These are phyloP conservation scores for Monosporascus sp. DNA, from an alignment of 2,329 filamentous ascomycete species.

Conservation along the genomic window DNA sequence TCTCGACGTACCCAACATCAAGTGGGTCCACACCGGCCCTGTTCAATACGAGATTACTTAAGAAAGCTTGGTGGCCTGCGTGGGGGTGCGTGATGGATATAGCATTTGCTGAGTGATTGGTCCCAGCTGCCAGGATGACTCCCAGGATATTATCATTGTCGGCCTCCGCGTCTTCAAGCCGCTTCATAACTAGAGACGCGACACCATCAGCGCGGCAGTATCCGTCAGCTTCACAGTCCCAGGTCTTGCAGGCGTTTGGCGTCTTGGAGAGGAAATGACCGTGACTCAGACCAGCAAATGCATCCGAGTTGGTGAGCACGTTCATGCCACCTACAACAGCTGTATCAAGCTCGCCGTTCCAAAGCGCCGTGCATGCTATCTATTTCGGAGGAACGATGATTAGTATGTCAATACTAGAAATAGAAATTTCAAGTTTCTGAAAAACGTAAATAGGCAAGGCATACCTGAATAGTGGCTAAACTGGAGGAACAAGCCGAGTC, in stretches of 20 bases:
- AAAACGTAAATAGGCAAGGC: no score
- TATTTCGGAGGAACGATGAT: no score
- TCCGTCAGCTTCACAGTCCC: constrained; percentile 13
- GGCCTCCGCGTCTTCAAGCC: constrained; percentile 22
- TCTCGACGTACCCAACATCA: constrained; percentile 59
- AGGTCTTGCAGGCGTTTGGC: constrained; percentile 11
- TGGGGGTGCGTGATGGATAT: constrained; percentile 69
- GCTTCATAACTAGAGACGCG: constrained; percentile 17
- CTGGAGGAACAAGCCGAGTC: constrained; percentile 26
- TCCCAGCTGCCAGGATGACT: constrained; percentile 38
- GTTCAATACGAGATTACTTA: constrained; percentile 54
- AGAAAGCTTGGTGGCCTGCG: constrained; percentile 53
- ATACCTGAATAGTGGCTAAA: constrained; percentile 13
- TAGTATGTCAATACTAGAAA: no score
- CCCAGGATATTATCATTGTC: constrained; percentile 64
- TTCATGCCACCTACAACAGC: constrained; percentile 35
- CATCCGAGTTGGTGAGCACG: constrained; percentile 47
- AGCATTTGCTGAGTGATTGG: constrained; percentile 63
- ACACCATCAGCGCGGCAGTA: constrained; percentile 22
- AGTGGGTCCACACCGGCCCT: constrained; percentile 50
- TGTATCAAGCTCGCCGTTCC: constrained; percentile 58
- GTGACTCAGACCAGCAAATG: constrained; percentile 55
- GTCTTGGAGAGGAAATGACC: constrained; percentile 45
- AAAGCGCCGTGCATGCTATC: constrained; percentile 50
- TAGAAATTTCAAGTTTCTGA: no score